Conservation (phyloP, 495 filamentous ascomycete genomes). For the Penicillium fimorum region DNA sequence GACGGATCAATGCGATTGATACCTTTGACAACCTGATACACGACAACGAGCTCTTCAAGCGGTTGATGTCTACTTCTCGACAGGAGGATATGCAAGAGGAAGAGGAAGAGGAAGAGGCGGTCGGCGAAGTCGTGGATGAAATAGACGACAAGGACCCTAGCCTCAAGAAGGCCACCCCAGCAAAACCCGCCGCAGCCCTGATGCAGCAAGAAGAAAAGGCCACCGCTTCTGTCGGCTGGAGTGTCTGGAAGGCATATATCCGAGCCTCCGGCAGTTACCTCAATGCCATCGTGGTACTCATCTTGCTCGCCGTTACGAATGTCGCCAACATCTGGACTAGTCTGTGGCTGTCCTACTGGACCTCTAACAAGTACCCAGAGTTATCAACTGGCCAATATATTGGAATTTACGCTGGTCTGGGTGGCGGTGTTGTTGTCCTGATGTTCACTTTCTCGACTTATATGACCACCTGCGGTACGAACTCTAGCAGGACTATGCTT, state of each 20-base stretch:
- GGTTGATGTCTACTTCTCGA: slow-evolving; percentile 79
- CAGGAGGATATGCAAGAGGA: slow-evolving; percentile 61
- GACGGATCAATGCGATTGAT: slow-evolving; percentile 76
- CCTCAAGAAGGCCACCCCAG: slow-evolving; percentile 55
- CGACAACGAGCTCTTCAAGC: slow-evolving; percentile 68
- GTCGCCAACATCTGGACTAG: slow-evolving; percentile 82
- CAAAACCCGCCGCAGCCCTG: slow-evolving; percentile 58
- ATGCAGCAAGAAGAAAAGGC: slow-evolving; percentile 93
- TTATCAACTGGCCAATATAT: slow-evolving; percentile 69
- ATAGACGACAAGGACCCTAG: slow-evolving; percentile 43
- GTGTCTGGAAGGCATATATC: slow-evolving; percentile 78
- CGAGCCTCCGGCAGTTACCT: slow-evolving; percentile 73
- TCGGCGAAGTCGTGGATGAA: slow-evolving; percentile 44
- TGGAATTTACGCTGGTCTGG: slow-evolving; percentile 80
- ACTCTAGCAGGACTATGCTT: slow-evolving; percentile 77
- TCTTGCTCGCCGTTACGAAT: slow-evolving; percentile 68
- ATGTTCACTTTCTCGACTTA: slow-evolving; percentile 78
- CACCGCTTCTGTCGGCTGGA: slow-evolving; percentile 77
- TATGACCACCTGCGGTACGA: slow-evolving; percentile 62
- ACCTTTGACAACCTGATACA: slow-evolving; percentile 85
- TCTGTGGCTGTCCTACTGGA: slow-evolving; percentile 94
- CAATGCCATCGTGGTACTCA: slow-evolving; percentile 62
- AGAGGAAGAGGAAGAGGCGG: slow-evolving; percentile 43
- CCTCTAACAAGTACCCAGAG: slow-evolving; percentile 60
- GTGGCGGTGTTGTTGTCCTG: slow-evolving; percentile 66